These are phyloP conservation scores for Diaporthe sp. DNA, from an alignment of 2,329 filamentous ascomycete genomes.

Conservation along the genomic window DNA sequence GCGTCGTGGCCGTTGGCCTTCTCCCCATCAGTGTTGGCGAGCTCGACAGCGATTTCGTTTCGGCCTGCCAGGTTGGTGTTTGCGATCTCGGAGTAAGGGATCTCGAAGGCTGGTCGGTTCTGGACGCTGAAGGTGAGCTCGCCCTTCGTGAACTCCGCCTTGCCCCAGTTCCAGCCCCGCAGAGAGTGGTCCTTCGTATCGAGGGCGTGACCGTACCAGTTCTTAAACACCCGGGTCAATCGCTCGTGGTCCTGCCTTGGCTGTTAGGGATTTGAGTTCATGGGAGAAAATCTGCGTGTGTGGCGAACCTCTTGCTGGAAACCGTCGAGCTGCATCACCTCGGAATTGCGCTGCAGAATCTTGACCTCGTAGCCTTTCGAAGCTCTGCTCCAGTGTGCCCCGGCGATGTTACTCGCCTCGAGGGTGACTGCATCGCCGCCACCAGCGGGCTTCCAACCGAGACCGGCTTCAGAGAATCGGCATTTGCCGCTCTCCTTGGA, in stretches of 20 bases:
- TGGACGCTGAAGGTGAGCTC: conserved; percentile 97
- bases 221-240: conserved; percentile 92
- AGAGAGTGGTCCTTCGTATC: conserved; percentile 95
- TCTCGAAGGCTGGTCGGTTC: conserved; percentile 95
- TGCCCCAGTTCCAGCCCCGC: conserved; percentile 99
- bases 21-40: conserved; percentile 81
- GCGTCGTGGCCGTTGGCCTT: conserved; percentile 81
- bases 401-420: conserved; percentile 85
- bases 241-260: conserved; percentile 84
- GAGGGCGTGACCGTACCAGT: conserved; percentile 95
- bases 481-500: conserved; percentile 94
- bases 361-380: conserved; percentile 94
- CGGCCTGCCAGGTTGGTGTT: conserved; percentile 98
- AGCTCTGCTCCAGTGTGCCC: conserved; percentile 94
- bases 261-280: conserved; percentile 37
- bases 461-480: conserved; percentile 91
- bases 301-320: conserved; percentile 83
- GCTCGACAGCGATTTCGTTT: conserved; percentile 97
- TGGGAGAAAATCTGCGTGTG: conserved; percentile 46
- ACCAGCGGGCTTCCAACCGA: conserved; percentile 92
- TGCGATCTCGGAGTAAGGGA: conserved; percentile 96
- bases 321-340: conserved; percentile 92
- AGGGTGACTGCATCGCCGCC: conserved; percentile 95
- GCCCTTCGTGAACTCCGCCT: conserved; percentile 94
- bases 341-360: conserved; percentile 85